phyloP scores from a whole-genome alignment of 78 protist genomes.

The Blattamonas nauphoetae region DNA sequence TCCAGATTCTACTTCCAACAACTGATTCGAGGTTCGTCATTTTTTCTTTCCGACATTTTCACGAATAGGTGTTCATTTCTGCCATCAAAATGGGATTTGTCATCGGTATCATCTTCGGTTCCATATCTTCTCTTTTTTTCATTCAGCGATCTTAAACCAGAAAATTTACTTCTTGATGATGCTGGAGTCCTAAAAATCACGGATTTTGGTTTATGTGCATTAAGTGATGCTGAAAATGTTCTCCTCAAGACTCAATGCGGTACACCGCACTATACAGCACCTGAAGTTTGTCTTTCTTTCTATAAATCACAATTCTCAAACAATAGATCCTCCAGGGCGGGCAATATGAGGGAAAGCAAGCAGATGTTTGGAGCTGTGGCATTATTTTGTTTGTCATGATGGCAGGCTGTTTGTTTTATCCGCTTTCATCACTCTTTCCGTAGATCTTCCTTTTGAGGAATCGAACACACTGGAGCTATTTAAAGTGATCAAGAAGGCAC shows the following conservation, averaged over 20 bases:
- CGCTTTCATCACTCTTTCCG: too few relatives aligned
- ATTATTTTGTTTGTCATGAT: too few relatives aligned
- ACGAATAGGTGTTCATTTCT: background rate
- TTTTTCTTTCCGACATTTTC: too few relatives aligned
- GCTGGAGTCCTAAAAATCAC: constrained; percentile 39
- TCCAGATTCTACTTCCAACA: background rate
- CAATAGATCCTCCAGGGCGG: too few relatives aligned
- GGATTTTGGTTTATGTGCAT: constrained; percentile 53
- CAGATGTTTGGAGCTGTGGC: too few relatives aligned
- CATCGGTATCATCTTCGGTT: background rate
- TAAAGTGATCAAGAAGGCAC: too few relatives aligned
- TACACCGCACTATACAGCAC: constrained; percentile 49
- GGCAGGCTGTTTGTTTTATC: too few relatives aligned
- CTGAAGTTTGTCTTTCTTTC: constrained; percentile 39
- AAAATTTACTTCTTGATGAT: constrained; percentile 49
- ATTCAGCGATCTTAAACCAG: background rate
- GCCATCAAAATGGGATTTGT: background rate
- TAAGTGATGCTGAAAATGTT: background rate
- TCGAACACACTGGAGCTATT: too few relatives aligned
- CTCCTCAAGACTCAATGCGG: constrained; percentile 45
- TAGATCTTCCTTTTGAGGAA: too few relatives aligned
- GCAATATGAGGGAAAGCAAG: too few relatives aligned
- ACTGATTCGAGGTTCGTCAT: background rate
- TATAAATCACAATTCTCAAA: too few relatives aligned
- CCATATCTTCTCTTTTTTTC: background rate